Evolutionary conservation across 768 basidiomycete genomes (phyloP).

Genomic region (Lyophyllum shimeji): DNA sequence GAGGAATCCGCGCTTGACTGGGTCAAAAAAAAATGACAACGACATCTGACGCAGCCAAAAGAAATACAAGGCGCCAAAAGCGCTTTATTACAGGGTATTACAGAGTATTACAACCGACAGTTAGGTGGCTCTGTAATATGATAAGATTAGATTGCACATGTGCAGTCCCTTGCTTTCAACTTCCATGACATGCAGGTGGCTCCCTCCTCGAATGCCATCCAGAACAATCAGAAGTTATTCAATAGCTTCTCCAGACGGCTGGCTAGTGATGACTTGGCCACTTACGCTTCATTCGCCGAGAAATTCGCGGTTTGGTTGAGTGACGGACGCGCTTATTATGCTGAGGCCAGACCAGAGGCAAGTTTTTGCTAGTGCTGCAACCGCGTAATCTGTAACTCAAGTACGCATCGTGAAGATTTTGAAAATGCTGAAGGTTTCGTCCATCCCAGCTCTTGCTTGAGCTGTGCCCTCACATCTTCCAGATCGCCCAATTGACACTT

Average conservation of each 20-base stretch:
- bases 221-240: slow-evolving; percentile 40
- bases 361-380: slow-evolving; percentile 7
- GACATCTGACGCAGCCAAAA: background rate
- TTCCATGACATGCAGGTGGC: slow-evolving; percentile 11
- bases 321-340: slow-evolving; percentile 53
- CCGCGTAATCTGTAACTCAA: slow-evolving; percentile 6
- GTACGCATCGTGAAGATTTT: slow-evolving; percentile 38
- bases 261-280: slow-evolving; percentile 22
- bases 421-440: slow-evolving; percentile 43
- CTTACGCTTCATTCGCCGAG: slow-evolving; percentile 25
- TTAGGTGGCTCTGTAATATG: background rate
- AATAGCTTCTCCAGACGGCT: slow-evolving; percentile 32
- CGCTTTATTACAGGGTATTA: background rate
- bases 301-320: slow-evolving; percentile 47
- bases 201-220: slow-evolving; percentile 14
- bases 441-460: background rate
- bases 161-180: background rate
- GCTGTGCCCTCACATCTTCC: slow-evolving; percentile 1
- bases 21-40: background rate
- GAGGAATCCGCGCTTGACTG: background rate
- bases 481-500: slow-evolving; percentile 41
- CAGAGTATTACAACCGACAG: no score
- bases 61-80: background rate
- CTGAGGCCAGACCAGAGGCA: slow-evolving; percentile 48
- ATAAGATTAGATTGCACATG: slow-evolving; percentile 13